These are phyloP conservation scores for Tetrastigma voinierianum DNA, from an alignment of 164 flowering plant species.

Conservation along the genomic window DNA sequence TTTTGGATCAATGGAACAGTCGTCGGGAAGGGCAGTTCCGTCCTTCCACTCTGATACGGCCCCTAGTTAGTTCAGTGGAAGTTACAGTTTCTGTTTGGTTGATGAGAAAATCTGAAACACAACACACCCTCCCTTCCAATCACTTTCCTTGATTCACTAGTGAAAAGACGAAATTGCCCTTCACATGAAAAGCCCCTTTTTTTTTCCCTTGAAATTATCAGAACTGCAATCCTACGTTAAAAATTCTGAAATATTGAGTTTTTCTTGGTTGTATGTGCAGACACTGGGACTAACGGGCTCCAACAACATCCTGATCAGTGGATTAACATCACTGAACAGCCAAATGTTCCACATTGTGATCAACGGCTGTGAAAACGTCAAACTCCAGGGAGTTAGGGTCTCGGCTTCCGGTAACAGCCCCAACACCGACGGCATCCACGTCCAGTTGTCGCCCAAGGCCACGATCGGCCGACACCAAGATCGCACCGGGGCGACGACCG, in stretches of 20 bases:
- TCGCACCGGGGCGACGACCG: constrained; percentile 80
- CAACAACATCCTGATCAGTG: constrained; percentile 35
- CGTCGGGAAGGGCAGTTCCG: too few relatives aligned
- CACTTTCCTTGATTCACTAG: too few relatives aligned
- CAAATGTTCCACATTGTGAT: constrained; percentile 54
- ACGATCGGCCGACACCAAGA: constrained; percentile 29
- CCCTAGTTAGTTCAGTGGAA: too few relatives aligned
- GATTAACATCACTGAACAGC: constrained; percentile 57
- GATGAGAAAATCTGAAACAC: too few relatives aligned
- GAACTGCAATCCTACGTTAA: too few relatives aligned
- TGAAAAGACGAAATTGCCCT: too few relatives aligned
- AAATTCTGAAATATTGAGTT: too few relatives aligned
- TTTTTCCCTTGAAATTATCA: too few relatives aligned
- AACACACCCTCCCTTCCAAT: too few relatives aligned
- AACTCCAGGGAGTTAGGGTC: constrained; percentile 36
- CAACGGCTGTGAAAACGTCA: constrained; percentile 41
- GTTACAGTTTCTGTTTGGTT: background rate
- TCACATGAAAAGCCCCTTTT: too few relatives aligned
- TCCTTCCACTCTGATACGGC: too few relatives aligned
- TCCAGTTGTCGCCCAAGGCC: constrained; percentile 40
- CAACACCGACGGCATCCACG: constrained; percentile 76
- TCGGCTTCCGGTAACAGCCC: constrained; percentile 61
- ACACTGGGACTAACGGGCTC: constrained; percentile 32
- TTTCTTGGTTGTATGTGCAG: constrained; percentile 23
- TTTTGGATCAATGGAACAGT: too few relatives aligned